A percentile compares a stretch with the other conserved stretches of the same genome.
Conservation (phyloP, 768 basidiomycete species). For the Cubamyces sp. region DNA sequence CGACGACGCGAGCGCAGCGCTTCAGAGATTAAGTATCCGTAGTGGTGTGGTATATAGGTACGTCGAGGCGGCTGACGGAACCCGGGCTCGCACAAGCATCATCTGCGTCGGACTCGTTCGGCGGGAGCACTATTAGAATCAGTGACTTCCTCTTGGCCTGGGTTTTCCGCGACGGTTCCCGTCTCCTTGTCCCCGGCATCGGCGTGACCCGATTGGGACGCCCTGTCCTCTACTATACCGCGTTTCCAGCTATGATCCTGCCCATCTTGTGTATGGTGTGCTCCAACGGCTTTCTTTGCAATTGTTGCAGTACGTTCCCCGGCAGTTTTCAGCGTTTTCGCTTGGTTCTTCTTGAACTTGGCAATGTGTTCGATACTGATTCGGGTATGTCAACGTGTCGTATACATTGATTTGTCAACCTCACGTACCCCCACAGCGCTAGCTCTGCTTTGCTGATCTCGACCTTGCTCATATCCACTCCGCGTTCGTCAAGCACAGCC, state of each 20-base stretch:
- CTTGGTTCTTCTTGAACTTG: constrained; percentile 48
- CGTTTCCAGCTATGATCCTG: constrained; percentile 34
- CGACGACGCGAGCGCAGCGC: too few relatives aligned
- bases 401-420: neutral
- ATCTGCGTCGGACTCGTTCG: neutral
- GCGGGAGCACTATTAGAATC: neutral
- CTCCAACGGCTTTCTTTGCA: constrained; percentile 31
- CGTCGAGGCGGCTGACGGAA: neutral
- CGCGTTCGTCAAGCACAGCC: constrained; percentile 51
- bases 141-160: neutral
- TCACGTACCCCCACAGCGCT: constrained; percentile 55
- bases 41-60: neutral
- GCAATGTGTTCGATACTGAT: constrained; percentile 51
- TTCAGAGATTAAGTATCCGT: too few relatives aligned
- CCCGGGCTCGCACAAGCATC: too few relatives aligned
- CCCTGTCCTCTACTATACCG: constrained; percentile 38
- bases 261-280: neutral
- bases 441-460: constrained; percentile 64
- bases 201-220: neutral
- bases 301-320: constrained; percentile 39
- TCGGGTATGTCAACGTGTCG: neutral
- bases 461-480: constrained; percentile 63
- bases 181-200: neutral
- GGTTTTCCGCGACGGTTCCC: neutral
- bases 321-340: constrained; percentile 33